A percentile compares a stretch with the other conserved stretches of the same genome.
These are phyloP conservation scores for Gossypium anomalum DNA, from an alignment of 345 rosid genomes.

Conservation along the genomic window DNA sequence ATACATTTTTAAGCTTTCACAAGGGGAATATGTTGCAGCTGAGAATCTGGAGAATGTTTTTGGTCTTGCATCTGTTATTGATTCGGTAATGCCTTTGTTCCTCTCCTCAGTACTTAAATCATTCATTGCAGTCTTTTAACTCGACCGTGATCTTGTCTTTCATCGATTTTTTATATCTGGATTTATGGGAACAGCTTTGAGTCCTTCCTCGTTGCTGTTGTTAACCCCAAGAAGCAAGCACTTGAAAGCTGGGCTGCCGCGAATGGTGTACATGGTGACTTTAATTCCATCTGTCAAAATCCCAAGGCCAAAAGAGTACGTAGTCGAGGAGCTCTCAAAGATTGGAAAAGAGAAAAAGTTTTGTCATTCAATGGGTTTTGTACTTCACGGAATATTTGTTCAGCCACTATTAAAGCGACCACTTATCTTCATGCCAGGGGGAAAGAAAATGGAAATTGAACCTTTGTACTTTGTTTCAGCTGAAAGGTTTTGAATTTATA, in stretches of 20 bases:
- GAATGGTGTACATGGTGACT: conserved; percentile 57
- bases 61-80: conserved; percentile 54
- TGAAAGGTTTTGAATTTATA: conserved; percentile 85
- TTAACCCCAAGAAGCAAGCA: conserved; percentile 70
- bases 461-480: conserved; percentile 38
- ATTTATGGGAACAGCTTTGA: conserved; percentile 96
- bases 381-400: background rate
- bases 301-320: conserved; percentile 55
- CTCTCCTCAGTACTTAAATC: background rate
- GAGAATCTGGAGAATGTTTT: conserved; percentile 92
- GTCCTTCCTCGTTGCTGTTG: conserved; percentile 83
- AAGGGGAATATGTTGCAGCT: conserved; percentile 98
- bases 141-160: background rate
- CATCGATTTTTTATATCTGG: conserved; percentile 63
- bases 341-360: conserved; percentile 82
- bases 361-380: background rate
- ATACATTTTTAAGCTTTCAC: conserved; percentile 90
- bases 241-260: conserved; percentile 79
- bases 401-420: background rate
- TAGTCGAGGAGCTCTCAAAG: conserved; percentile 64
- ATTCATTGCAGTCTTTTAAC: background rate
- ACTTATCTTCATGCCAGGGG: background rate
- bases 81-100: conserved; percentile 44
- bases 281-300: conserved; percentile 61
- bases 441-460: background rate